Conservation (phyloP, 108 stramenopile genomes). For the Parmales sp. region DNA sequence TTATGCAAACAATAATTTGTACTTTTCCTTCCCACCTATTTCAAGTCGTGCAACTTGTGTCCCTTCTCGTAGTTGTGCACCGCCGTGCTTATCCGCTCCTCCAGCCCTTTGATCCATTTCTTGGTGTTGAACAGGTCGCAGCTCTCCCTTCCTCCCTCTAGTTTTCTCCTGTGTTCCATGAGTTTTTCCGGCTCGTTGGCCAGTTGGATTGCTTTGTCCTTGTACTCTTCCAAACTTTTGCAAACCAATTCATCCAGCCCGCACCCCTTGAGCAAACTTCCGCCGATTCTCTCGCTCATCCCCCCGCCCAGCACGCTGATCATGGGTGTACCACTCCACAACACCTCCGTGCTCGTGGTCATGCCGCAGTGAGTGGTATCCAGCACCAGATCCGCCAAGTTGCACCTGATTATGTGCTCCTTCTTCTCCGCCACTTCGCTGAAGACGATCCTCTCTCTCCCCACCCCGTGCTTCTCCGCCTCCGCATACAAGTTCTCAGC, state of each 20-base stretch:
- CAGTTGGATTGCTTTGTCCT: neutral
- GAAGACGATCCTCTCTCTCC: constrained; percentile 33
- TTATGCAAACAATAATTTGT: too few relatives aligned
- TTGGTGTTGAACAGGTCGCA: constrained; percentile 1
- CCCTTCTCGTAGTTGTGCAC: constrained; percentile 3
- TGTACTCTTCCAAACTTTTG: neutral
- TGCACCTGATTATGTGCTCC: constrained; percentile 38
- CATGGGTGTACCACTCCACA: constrained; percentile 9
- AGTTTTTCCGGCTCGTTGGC: neutral
- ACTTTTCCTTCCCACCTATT: too few relatives aligned
- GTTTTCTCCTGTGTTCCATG: neutral
- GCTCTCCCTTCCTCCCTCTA: neutral
- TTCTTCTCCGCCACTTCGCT: constrained; percentile 35
- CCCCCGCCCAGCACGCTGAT: neutral
- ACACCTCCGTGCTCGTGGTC: neutral
- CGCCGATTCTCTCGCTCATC: neutral
- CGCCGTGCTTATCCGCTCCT: neutral
- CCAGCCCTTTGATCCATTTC: neutral
- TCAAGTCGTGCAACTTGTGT: too few relatives aligned
- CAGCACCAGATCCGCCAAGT: constrained; percentile 43
- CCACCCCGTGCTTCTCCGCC: constrained; percentile 28
- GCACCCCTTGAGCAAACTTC: neutral
- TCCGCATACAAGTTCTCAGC: constrained; percentile 33
- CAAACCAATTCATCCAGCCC: neutral
- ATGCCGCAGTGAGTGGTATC: constrained; percentile 27